Conservation (phyloP, 805 yeast species). For the Wickerhamiella siamensis region DNA sequence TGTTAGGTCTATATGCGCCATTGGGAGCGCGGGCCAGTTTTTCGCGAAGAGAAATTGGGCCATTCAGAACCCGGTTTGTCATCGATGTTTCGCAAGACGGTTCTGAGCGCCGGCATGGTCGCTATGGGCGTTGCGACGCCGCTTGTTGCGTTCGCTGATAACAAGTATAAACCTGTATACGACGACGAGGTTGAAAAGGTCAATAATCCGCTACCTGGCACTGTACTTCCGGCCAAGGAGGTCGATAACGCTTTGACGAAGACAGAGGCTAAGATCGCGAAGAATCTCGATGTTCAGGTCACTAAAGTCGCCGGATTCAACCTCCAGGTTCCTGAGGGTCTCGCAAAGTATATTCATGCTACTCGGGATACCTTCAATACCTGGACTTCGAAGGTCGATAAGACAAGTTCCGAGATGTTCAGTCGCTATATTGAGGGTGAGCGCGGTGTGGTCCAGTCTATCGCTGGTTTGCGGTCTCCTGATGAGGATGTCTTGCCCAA, state of each 20-base stretch:
- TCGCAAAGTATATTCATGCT: constrained; percentile 36
- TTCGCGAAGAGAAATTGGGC: not conserved
- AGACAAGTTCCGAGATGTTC: constrained; percentile 34
- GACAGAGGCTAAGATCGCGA: constrained; percentile 24
- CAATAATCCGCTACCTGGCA: constrained; percentile 20
- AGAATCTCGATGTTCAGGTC: not conserved
- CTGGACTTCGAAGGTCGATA: constrained; percentile 26
- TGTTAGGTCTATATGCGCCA: too few species aligned
- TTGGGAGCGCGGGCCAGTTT: too few species aligned
- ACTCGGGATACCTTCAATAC: constrained; percentile 33
- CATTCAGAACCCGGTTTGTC: not conserved
- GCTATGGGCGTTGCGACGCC: constrained; percentile 7
- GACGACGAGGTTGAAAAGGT: constrained; percentile 18
- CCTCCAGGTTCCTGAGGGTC: constrained; percentile 35
- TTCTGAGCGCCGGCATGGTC: not conserved
- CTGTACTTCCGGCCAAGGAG: constrained; percentile 13
- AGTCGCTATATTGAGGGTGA: constrained; percentile 43
- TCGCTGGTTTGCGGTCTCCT: constrained; percentile 47
- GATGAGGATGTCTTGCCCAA: constrained; percentile 63
- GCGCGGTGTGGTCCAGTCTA: constrained; percentile 45
- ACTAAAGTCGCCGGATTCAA: constrained; percentile 39
- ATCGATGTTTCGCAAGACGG: constrained; percentile 1
- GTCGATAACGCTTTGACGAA: constrained; percentile 8
- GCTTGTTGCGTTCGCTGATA: constrained; percentile 5
- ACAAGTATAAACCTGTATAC: constrained; percentile 18